Conservation (phyloP, 768 basidiomycete species). For the Megacollybia marginata region DNA sequence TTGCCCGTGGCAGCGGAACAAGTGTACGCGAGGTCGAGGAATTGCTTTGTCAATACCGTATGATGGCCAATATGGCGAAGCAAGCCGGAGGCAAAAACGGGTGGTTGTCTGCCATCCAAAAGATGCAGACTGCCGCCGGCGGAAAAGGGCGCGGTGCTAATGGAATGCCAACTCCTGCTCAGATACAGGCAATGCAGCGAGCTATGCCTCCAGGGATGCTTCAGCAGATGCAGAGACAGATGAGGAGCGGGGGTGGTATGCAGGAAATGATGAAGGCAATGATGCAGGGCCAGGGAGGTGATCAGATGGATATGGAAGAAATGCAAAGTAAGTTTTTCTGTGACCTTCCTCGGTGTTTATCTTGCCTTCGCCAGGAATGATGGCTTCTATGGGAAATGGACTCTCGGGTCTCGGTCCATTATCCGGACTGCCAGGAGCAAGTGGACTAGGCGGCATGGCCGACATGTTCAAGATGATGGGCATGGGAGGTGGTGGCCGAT, state of each 20-base stretch:
- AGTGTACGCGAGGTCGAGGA: slow-evolving; percentile 98
- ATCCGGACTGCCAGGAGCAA: slow-evolving; percentile 19
- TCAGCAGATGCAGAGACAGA: slow-evolving; percentile 83
- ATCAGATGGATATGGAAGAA: slow-evolving; percentile 88
- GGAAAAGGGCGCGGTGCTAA: slow-evolving; percentile 82
- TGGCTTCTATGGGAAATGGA: slow-evolving; percentile 76
- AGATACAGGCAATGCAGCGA: slow-evolving; percentile 92
- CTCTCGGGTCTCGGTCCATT: slow-evolving; percentile 44
- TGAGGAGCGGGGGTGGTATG: slow-evolving; percentile 80
- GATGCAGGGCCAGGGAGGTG: slow-evolving; percentile 93
- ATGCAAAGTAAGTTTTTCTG: slow-evolving; percentile 68
- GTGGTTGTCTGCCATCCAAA: slow-evolving; percentile 87
- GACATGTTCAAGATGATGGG: slow-evolving; percentile 91
- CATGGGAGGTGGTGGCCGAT: slow-evolving; percentile 47
- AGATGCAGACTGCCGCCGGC: slow-evolving; percentile 82
- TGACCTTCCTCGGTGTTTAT: not conserved
- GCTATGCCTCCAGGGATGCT: slow-evolving; percentile 94
- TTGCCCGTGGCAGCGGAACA: slow-evolving; percentile 91
- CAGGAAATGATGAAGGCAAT: slow-evolving; percentile 98
- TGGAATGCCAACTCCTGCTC: slow-evolving; percentile 87
- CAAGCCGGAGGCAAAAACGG: slow-evolving; percentile 97
- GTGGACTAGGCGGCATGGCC: slow-evolving; percentile 58
- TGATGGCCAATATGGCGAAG: slow-evolving; percentile 99
- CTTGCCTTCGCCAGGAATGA: slow-evolving; percentile 55
- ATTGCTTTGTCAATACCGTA: slow-evolving; percentile 89